Conservation (phyloP, 176 grass and related monocot species). For the Oryza meridionalis region DNA sequence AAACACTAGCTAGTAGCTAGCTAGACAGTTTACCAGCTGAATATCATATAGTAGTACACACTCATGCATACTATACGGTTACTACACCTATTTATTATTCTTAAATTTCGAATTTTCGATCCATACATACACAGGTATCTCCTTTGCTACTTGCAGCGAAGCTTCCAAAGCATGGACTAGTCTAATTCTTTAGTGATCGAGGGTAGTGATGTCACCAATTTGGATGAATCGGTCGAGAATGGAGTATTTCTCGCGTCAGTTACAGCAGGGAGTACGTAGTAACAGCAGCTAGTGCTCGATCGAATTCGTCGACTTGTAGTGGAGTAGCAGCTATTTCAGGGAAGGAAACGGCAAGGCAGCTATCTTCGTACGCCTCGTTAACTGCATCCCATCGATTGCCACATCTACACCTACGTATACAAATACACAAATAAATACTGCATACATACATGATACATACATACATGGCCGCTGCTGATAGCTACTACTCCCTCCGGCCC, state of each 20-base stretch:
- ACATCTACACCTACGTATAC: not conserved
- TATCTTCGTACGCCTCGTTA: not conserved
- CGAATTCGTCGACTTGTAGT: not conserved
- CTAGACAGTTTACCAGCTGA: not conserved
- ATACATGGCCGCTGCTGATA: too few species aligned
- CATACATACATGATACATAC: not conserved
- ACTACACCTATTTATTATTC: not conserved
- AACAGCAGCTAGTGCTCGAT: not conserved
- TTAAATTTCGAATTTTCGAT: not conserved
- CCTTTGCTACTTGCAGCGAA: not conserved
- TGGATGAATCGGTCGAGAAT: not conserved
- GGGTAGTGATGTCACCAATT: not conserved
- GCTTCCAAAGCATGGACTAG: not conserved
- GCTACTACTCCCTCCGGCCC: too few species aligned
- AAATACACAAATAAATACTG: too few species aligned
- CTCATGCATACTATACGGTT: too few species aligned
- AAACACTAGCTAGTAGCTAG: not conserved
- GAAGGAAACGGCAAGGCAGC: not conserved
- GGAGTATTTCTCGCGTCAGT: not conserved
- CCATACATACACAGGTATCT: not conserved
- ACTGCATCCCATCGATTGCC: not conserved
- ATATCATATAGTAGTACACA: not conserved
- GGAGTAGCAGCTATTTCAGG: not conserved
- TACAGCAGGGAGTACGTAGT: not conserved
- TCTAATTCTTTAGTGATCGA: not conserved